Evolutionary conservation across 164 flowering plant species (phyloP).

Genomic region (Magnolia sinica): DNA sequence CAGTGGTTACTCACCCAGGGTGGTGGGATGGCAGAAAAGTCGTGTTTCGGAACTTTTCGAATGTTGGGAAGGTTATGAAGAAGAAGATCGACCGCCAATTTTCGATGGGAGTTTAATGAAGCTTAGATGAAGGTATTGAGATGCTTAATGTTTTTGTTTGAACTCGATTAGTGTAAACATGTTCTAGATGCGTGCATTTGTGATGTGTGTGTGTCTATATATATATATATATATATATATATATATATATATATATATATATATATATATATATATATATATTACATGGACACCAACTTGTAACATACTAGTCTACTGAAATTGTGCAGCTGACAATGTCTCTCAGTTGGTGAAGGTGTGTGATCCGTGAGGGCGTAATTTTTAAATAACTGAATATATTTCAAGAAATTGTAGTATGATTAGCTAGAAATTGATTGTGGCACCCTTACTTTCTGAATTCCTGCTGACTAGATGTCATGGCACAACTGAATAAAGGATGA

Average conservation of each 20-base stretch:
- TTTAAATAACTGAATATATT: too few species aligned
- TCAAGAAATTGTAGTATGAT: too few species aligned
- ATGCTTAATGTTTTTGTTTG: background rate
- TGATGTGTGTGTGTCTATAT: background rate
- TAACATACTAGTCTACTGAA: background rate
- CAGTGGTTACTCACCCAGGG: background rate
- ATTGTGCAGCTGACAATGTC: too few species aligned
- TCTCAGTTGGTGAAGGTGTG: too few species aligned
- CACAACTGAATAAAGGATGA: too few species aligned
- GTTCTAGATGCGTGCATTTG: background rate
- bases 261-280: background rate
- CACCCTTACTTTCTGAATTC: too few species aligned
- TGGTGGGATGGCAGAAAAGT: conserved; percentile 15
- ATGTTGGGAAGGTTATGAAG: conserved; percentile 29
- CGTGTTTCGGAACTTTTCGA: conserved; percentile 22
- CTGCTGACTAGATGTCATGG: too few species aligned
- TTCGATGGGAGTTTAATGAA: conserved; percentile 18
- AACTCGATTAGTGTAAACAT: background rate
- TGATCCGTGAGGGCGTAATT: too few species aligned
- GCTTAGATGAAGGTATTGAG: background rate
- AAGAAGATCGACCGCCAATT: conserved; percentile 38
- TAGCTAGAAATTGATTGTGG: too few species aligned
- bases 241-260: too few species aligned
- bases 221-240: too few species aligned
- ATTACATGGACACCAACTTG: background rate